Evolutionary conservation across 768 basidiomycete genomes (phyloP).

Genomic region (Rhodotorula diobovata): DNA sequence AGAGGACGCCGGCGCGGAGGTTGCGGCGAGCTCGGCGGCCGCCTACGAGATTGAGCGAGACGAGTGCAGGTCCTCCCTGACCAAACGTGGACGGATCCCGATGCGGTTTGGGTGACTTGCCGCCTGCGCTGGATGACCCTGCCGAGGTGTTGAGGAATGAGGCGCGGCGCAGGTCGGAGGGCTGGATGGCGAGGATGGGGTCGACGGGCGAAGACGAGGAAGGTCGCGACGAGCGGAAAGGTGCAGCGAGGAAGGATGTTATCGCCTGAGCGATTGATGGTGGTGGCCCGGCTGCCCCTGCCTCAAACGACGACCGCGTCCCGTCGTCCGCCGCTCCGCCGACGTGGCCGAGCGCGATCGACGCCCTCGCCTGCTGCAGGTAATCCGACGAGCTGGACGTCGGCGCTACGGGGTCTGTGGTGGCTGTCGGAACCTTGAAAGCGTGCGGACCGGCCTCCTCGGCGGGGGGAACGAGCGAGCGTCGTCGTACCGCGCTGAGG

Average conservation of each 20-base stretch:
- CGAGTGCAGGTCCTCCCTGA: not conserved
- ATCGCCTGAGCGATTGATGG: not conserved
- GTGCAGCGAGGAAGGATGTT: not conserved
- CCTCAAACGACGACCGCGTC: too few species aligned
- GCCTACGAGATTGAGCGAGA: too few species aligned
- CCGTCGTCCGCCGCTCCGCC: not conserved
- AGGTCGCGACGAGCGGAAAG: not conserved
- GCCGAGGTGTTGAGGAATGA: not conserved
- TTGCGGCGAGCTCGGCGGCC: not conserved
- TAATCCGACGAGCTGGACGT: not conserved
- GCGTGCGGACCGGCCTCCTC: too few species aligned
- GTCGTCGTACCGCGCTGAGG: too few species aligned
- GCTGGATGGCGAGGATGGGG: not conserved
- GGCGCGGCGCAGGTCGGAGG: slow-evolving; percentile 3
- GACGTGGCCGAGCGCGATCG: not conserved
- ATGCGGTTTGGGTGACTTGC: not conserved
- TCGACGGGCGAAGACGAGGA: not conserved
- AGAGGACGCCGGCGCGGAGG: not conserved
- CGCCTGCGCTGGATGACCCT: not conserved
- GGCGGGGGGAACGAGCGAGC: too few species aligned
- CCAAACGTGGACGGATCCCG: not conserved
- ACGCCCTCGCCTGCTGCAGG: not conserved
- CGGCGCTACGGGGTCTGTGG: too few species aligned
- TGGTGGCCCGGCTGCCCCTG: too few species aligned
- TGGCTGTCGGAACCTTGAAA: too few species aligned